Base-by-base conservation (phyloP, 2,329 filamentous ascomycete species). In the Rhynchosporium secalis region DNA sequence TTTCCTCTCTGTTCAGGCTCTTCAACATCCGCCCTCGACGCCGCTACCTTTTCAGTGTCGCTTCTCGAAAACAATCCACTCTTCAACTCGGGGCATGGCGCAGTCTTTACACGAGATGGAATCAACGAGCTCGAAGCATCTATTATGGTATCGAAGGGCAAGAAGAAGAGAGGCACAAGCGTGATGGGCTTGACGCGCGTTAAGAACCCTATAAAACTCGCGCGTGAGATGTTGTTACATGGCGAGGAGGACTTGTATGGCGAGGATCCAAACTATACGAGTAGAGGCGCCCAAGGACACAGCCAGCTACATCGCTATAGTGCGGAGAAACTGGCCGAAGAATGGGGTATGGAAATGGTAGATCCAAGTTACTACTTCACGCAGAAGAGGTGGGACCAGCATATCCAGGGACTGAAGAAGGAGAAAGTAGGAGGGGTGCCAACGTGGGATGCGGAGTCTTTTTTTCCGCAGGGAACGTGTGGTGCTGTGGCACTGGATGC, bases 51-150 rank as follows among this genome's bases (percentile, higher is more conserved):
- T 74, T 92, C 92, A 49, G 91, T 96, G 10, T 78, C 80, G 1
- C 81, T 88, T 31, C 83, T 96, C 15, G 92, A 96, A 77, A 81
- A 96, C 72, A 85, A 92, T 71, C 82, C 88, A 1, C 83, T 96
- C 4, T 96, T 95, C 82, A 96, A 96, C 77, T 86, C 87, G 62
- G 92, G 87, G 7, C 87, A 86, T 70, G 93, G 93, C 58, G 90
- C 92, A 56, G 92, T 96, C 26, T 96, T 96, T 75, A 96, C 91
- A 0, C 85, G 87, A 56, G 87, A 89, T 67, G 93, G 92, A 20
- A 83, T 87, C 65, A 92, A 93, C 74, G 90, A 96, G 77, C 86
- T 96, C 65, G 92, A 96, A 76, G 90, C 91, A 1, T 90, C 86
- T 8, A 84, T 96, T 57, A 96, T 96, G 92, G 89, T 96, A 0